Percentiles rank a stretch among this genome's conserved stretches.
These are phyloP conservation scores for Fomes fomentarius DNA, from an alignment of 1,284 basidiomycete genomes.

Conservation along the genomic window DNA sequence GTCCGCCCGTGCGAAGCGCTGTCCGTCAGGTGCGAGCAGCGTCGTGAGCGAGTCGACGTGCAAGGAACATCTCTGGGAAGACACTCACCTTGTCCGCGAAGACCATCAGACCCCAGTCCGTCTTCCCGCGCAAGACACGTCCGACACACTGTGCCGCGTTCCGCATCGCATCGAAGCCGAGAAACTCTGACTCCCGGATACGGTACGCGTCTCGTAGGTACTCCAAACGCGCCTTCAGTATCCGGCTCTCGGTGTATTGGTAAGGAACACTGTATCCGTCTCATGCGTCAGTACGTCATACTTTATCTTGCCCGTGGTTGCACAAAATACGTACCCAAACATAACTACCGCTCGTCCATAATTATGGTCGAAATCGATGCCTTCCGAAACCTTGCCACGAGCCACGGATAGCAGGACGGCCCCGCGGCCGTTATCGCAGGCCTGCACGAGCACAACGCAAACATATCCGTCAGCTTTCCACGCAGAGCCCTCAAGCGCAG, in stretches of 20 bases:
- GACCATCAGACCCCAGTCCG: slow-evolving; percentile 99
- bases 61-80: background rate
- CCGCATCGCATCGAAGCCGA: slow-evolving; percentile 99
- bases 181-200: slow-evolving; percentile 97
- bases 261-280: slow-evolving; percentile 94
- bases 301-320: background rate
- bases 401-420: slow-evolving; percentile 97
- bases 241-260: slow-evolving; percentile 98
- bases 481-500: too few species aligned
- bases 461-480: too few species aligned
- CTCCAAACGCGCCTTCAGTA: slow-evolving; percentile 95
- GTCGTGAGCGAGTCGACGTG: background rate
- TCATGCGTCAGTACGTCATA: too few species aligned
- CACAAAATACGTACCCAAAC: slow-evolving; percentile 82
- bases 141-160: slow-evolving; percentile 99
- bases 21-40: slow-evolving; percentile 7
- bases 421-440: slow-evolving; percentile 98
- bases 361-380: slow-evolving; percentile 99
- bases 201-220: slow-evolving; percentile 98
- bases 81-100: slow-evolving; percentile 91
- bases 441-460: too few species aligned
- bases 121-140: slow-evolving; percentile 96
- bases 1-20: slow-evolving; percentile 97
- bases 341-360: slow-evolving; percentile 99
- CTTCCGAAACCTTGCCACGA: slow-evolving; percentile 98